phyloP scores from a whole-genome alignment of 768 basidiomycete species.

The Steccherinum ochraceum region DNA sequence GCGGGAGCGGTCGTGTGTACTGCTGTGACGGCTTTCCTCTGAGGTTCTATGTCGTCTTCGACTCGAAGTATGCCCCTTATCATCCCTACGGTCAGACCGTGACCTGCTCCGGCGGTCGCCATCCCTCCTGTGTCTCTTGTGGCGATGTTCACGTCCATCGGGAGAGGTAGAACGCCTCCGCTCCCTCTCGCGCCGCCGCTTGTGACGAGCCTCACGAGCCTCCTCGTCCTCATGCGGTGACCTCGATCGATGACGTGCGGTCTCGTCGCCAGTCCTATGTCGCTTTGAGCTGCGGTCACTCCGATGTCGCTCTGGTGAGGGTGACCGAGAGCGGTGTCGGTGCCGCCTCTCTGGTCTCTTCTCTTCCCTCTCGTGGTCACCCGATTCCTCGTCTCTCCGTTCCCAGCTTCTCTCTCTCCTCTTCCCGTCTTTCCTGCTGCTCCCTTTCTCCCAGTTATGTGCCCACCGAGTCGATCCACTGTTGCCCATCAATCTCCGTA shows the following conservation, averaged over 20 bases:
- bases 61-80: background rate
- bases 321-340: constrained; percentile 23
- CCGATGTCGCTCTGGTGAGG: constrained; percentile 19
- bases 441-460: constrained; percentile 25
- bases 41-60: background rate
- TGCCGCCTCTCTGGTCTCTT: constrained; percentile 26
- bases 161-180: background rate
- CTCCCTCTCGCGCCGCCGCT: background rate
- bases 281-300: constrained; percentile 12
- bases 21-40: background rate
- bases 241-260: constrained; percentile 4
- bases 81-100: background rate
- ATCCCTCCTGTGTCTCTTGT: background rate
- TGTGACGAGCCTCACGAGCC: constrained; percentile 1
- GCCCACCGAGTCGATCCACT: constrained; percentile 28
- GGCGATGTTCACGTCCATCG: background rate
- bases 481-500: constrained; percentile 31
- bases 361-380: constrained; percentile 31
- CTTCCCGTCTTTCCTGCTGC: constrained; percentile 36
- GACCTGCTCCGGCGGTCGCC: background rate
- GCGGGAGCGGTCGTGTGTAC: background rate
- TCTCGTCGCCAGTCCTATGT: constrained; percentile 14
- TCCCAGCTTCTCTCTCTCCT: constrained; percentile 49
- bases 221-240: constrained; percentile 5
- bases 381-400: constrained; percentile 37